Evolutionary conservation across 2,329 filamentous ascomycete species (phyloP).

Genomic region (Phialophora tarda): DNA sequence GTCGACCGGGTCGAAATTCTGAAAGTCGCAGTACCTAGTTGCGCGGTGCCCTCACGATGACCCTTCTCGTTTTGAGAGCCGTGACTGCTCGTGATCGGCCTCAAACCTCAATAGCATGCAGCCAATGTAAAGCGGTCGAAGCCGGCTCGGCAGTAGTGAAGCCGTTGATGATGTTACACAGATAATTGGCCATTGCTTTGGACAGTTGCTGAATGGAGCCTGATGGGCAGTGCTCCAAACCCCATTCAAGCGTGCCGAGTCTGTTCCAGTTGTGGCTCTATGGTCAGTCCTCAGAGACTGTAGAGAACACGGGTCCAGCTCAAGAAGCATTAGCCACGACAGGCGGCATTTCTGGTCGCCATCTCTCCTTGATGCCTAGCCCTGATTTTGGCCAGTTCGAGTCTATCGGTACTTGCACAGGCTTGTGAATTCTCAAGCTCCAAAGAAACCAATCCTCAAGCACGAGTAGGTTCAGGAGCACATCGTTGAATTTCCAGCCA

Average conservation of each 20-base stretch:
- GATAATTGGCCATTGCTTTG: background rate
- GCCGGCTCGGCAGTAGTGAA: background rate
- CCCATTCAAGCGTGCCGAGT: background rate
- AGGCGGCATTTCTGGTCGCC: constrained; percentile 13
- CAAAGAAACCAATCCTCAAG: constrained; percentile 72
- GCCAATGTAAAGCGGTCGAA: background rate
- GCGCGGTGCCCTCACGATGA: background rate
- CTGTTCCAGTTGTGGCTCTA: background rate
- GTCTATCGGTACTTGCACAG: constrained; percentile 43
- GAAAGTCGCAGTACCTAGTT: background rate
- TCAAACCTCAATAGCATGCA: background rate
- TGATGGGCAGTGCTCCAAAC: background rate
- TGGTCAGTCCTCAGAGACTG: background rate
- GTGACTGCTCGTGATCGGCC: background rate
- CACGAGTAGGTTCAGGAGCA: constrained; percentile 67
- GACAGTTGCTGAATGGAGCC: background rate
- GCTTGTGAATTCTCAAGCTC: constrained; percentile 69
- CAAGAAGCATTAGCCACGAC: constrained; percentile 16
- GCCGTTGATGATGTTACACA: no score
- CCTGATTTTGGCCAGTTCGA: background rate
- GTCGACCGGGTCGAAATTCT: background rate
- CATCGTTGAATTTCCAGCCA: constrained; percentile 63
- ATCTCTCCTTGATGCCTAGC: constrained; percentile 8
- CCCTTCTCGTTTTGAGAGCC: background rate
- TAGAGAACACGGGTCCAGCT: background rate